Base-by-base conservation (phyloP, 2,329 filamentous ascomycete species). In the Ceratocystis harringtonii region DNA sequence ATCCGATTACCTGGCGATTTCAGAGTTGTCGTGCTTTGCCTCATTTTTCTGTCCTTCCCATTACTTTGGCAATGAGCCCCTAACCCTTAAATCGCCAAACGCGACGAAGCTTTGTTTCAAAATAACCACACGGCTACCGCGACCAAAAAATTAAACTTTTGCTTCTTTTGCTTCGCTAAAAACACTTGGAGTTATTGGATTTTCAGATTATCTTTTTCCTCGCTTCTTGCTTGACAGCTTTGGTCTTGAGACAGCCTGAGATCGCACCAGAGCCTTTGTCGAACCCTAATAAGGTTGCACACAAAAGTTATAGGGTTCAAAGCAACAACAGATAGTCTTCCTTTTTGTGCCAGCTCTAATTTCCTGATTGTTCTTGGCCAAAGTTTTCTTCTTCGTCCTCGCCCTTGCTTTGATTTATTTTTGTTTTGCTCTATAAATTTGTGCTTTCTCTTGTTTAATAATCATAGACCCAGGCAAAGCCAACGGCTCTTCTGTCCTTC, bases 101-200 rank as follows among this genome's bases (percentile, higher is more conserved):
- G 55, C 55, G 55, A 58, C 55, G 28, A 52, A 15, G 48, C 55
- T n/a, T 58, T 58, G 55, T 58, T 58, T n/a, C 22, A 58, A n/a
- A 19, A 25, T 30, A 58, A 30, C 55, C 28, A 36, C 2, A 36
- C 28, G 12, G n/a, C 28, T 30, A 62, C 50, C 61, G 45, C 43
- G 61, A 62, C 45, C 1, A 25, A 62, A 62, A 62, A 62, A 50
- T 50, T 62, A 25, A 41, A 41, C 36, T 15, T 41, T 41, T 41
- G 22, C 58, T 28, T 36, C 30, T 22, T 52, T 8, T 50, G 10
- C 48, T 22, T 52, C 48, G 48, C 48, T 22, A n/a, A 12, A n/a
- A 25, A 19, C 48, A n/a, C 48, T n/a, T 12, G n/a, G n/a, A 52
- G n/a, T 8, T 22, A 7, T 22, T 52, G 7, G 48, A 22, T 25